Base-by-base conservation (phyloP, 1,284 basidiomycete genomes). In the Ceratobasidium sp. region DNA sequence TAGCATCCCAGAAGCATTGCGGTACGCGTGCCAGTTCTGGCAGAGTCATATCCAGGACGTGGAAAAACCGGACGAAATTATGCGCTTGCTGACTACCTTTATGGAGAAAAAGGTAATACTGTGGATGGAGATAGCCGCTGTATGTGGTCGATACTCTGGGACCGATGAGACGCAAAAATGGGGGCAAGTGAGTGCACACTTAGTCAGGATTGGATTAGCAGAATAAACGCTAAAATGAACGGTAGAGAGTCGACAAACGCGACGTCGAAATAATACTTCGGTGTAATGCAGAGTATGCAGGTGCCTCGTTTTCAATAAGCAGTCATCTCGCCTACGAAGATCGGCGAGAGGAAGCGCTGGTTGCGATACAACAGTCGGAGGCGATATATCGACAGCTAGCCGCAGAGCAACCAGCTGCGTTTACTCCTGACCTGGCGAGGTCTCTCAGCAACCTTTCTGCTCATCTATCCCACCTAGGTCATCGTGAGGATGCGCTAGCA, bases 21-120 rank as follows among this genome's bases (percentile, higher is more conserved):
- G 55, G 44, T 73, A 73, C 40, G 71, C 71, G 1, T 73, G 71
- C 28, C 60, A 15, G 44, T 73, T 73, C 71, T 73, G 71, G 71
- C n/a, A 26, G 4, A 55, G 58, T 18, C 71, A 73, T 40, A 13
- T 73, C 7, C 9, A 20, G 13, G 71, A 73, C 33, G 26, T 18
- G n/a, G 33, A 2, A 4, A 39, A 26, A 10, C 63, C 1, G 28
- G 18, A 55, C 10, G 20, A 13, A 10, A 33, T 33, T 33, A 33
- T 33, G 33, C 33, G 33, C 4, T 33, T 33, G 3, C 58, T 73
- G 10, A 39, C 44, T 26, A 3, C 18, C 26, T 63, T 73, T 44
- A 18, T 63, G 44, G 26, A 51, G 23, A 28, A 46, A 12, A 51
- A 63, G 23, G 6, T 33, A 20, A 26, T 73, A 10, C 20, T 51